phyloP scores from a whole-genome alignment of 148 eudicot species.

The Nepenthes gracilis region DNA sequence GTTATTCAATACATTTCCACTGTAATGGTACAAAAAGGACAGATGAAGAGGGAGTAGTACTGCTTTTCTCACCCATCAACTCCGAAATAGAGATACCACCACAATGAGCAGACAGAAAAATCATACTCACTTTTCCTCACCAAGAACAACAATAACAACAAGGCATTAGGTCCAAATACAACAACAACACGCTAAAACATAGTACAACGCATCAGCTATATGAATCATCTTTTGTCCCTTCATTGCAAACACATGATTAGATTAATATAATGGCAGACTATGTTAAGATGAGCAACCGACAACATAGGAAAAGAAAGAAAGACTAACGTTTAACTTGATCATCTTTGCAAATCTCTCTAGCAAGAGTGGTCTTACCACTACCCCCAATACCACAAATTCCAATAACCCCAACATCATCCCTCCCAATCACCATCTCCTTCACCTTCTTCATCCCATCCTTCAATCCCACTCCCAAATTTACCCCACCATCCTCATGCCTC shows the following conservation, averaged over 20 bases:
- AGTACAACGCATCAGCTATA: no score
- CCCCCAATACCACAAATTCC: constrained; percentile 86
- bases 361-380: constrained; percentile 84
- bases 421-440: constrained; percentile 54
- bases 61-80: background rate
- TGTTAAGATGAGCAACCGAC: no score
- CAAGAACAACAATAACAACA: no score
- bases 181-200: no score
- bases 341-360: constrained; percentile 56
- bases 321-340: constrained; percentile 46
- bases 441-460: constrained; percentile 58
- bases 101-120: no score
- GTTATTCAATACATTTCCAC: no score
- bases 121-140: no score
- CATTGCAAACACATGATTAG: background rate
- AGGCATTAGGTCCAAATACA: no score
- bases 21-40: no score
- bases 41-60: background rate
- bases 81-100: background rate
- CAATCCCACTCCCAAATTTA: constrained; percentile 36
- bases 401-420: constrained; percentile 26
- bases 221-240: background rate
- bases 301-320: background rate
- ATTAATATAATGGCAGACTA: no score
- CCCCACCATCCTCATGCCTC: constrained; percentile 35